A percentile compares a stretch with the other conserved stretches of the same genome.
Conservation (phyloP, 2,329 filamentous ascomycete genomes). For the Epichloe festucae region DNA sequence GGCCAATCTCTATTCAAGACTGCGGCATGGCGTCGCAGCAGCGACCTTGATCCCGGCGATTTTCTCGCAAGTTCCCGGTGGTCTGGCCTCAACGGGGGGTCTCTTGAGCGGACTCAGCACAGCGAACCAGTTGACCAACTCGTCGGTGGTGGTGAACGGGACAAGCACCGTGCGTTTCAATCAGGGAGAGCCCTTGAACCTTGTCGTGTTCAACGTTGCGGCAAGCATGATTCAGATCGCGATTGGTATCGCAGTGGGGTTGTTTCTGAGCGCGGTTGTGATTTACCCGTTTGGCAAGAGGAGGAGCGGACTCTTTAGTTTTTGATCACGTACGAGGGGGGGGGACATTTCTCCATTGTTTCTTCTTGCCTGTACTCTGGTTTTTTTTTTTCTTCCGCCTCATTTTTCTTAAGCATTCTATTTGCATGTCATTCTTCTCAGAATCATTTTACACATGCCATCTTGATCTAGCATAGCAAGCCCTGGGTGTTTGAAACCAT, state of each 20-base stretch:
- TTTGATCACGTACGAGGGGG: constrained; percentile 14
- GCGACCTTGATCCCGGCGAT: constrained; percentile 34
- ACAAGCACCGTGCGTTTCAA: constrained; percentile 17
- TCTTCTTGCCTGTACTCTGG: neutral
- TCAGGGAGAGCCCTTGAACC: constrained; percentile 15
- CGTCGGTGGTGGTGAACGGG: constrained; percentile 20
- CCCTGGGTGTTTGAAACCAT: neutral
- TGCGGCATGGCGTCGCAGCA: constrained; percentile 38
- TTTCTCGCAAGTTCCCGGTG: constrained; percentile 35
- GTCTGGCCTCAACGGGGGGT: constrained; percentile 32
- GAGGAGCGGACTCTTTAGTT: constrained; percentile 36
- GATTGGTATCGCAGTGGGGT: constrained; percentile 36
- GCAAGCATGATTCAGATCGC: constrained; percentile 40
- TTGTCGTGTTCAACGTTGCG: constrained; percentile 31
- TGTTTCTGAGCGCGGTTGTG: constrained; percentile 35
- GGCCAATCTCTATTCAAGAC: constrained; percentile 62
- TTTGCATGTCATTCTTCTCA: neutral
- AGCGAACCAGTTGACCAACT: constrained; percentile 31
- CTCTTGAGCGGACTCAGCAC: constrained; percentile 31
- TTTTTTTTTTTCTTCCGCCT: neutral
- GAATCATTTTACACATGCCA: neutral
- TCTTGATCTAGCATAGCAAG: neutral
- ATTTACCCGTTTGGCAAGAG: constrained; percentile 37
- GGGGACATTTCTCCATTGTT: too few species aligned
- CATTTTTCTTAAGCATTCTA: too few species aligned